Conservation (phyloP, 495 filamentous ascomycete genomes). For the Lasiosphaeria ovina region DNA sequence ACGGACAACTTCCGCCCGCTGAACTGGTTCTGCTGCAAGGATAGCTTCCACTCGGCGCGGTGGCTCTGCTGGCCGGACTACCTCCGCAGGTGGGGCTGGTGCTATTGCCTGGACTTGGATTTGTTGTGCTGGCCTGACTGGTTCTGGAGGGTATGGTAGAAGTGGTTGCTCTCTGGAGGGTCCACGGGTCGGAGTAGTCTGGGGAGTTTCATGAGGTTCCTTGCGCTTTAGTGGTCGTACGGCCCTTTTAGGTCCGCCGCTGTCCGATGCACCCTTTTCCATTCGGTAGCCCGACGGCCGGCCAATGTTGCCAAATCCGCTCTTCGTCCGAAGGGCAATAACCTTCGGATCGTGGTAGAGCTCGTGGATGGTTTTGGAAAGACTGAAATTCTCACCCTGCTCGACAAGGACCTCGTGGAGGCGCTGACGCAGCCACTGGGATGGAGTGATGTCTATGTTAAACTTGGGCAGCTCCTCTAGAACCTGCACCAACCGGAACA, state of each 20-base stretch:
- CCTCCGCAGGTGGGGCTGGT: background rate
- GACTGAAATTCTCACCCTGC: slow-evolving; percentile 41
- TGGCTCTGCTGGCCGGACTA: no score
- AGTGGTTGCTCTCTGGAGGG: background rate
- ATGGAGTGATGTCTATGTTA: slow-evolving; percentile 41
- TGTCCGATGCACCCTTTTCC: slow-evolving; percentile 9
- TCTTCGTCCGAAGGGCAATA: slow-evolving; percentile 37
- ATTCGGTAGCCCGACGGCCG: slow-evolving; percentile 40
- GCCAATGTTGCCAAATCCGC: slow-evolving; percentile 48
- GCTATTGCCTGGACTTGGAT: background rate
- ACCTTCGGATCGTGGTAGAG: slow-evolving; percentile 48
- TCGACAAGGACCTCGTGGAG: slow-evolving; percentile 38
- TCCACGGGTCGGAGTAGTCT: slow-evolving; percentile 2
- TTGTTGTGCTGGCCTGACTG: no score
- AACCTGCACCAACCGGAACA: slow-evolving; percentile 46
- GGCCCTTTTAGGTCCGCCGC: slow-evolving; percentile 2
- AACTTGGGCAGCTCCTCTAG: slow-evolving; percentile 47
- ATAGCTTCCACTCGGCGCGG: no score
- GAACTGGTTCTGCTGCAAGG: no score
- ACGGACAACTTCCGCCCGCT: no score
- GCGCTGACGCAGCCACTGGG: slow-evolving; percentile 49
- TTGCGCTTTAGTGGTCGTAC: slow-evolving; percentile 22
- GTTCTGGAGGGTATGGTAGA: no score
- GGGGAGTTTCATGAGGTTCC: slow-evolving; percentile 24
- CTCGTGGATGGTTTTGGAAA: slow-evolving; percentile 37